Conservation (phyloP, 2,329 filamentous ascomycete species). For the Colletotrichum sp. region DNA sequence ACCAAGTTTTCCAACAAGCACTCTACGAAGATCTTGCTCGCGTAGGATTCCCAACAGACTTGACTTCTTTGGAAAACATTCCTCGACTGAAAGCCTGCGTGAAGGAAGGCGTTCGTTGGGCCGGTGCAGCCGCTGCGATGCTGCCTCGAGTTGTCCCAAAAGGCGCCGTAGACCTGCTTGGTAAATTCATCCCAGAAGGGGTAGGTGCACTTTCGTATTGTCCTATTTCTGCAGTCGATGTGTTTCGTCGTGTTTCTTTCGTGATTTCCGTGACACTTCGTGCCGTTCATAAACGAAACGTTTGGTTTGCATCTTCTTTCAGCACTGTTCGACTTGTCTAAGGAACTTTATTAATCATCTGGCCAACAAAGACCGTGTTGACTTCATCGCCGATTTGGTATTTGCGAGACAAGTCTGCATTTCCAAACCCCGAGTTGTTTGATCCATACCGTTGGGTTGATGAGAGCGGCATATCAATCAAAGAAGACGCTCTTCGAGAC, state of each 20-base stretch:
- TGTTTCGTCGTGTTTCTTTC: fast-evolving
- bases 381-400: constrained; percentile 34
- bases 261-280: not conserved
- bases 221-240: fast-evolving
- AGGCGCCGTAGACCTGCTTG: constrained; percentile 25
- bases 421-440: constrained; percentile 26
- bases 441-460: constrained; percentile 29
- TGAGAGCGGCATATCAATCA: not conserved
- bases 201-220: constrained; percentile 5
- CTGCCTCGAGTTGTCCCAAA: constrained; percentile 27
- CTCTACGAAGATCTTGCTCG: constrained; percentile 24
- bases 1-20: constrained; percentile 25
- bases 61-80: constrained; percentile 26
- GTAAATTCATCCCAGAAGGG: constrained; percentile 25
- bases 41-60: constrained; percentile 24
- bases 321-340: not conserved
- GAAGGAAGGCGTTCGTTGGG: constrained; percentile 31
- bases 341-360: not conserved
- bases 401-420: constrained; percentile 28
- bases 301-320: not conserved
- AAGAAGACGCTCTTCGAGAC: constrained; percentile 24
- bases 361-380: constrained; percentile 23
- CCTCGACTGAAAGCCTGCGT: constrained; percentile 26
- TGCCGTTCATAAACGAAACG: not conserved
- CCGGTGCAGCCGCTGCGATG: constrained; percentile 29